A percentile compares a stretch with the other conserved stretches of the same genome.
phyloP scores from a whole-genome alignment of 1,139 yeast species.

The Debaryomyces singareniensis region DNA sequence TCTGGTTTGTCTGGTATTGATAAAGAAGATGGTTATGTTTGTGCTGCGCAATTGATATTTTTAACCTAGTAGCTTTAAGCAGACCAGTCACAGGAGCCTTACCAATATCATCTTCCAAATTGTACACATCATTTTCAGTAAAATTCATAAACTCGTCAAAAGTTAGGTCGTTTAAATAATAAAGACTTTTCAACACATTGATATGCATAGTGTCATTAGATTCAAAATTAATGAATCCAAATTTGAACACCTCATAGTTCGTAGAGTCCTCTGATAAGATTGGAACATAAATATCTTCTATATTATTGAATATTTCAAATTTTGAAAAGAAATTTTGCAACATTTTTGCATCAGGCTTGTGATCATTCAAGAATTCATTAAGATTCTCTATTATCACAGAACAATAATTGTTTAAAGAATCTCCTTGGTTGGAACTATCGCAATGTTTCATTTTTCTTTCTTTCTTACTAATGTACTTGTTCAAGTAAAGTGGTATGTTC shows the following conservation, averaged over 20 bases:
- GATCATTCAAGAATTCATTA: slow-evolving; percentile 20
- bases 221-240: slow-evolving; percentile 28
- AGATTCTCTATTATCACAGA: slow-evolving; percentile 43
- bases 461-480: slow-evolving; percentile 22
- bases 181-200: slow-evolving; percentile 23
- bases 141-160: slow-evolving; percentile 20
- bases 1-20: slow-evolving; percentile 10
- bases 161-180: slow-evolving; percentile 22
- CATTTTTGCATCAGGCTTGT: slow-evolving; percentile 9
- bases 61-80: slow-evolving; percentile 10
- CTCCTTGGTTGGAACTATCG: slow-evolving; percentile 5
- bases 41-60: slow-evolving; percentile 32
- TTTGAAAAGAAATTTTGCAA: slow-evolving; percentile 21
- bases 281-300: slow-evolving; percentile 44
- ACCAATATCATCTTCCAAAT: slow-evolving; percentile 9
- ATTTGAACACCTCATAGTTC: slow-evolving; percentile 15
- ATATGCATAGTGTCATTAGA: slow-evolving; percentile 13
- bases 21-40: slow-evolving; percentile 32
- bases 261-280: slow-evolving; percentile 12
- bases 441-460: slow-evolving; percentile 15
- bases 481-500: slow-evolving; percentile 18
- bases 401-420: slow-evolving; percentile 21
- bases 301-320: slow-evolving; percentile 31
- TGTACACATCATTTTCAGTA: slow-evolving; percentile 10
- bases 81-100: slow-evolving; percentile 1